Conservation (phyloP, 805 yeast species). For the Candida nitratophila region DNA sequence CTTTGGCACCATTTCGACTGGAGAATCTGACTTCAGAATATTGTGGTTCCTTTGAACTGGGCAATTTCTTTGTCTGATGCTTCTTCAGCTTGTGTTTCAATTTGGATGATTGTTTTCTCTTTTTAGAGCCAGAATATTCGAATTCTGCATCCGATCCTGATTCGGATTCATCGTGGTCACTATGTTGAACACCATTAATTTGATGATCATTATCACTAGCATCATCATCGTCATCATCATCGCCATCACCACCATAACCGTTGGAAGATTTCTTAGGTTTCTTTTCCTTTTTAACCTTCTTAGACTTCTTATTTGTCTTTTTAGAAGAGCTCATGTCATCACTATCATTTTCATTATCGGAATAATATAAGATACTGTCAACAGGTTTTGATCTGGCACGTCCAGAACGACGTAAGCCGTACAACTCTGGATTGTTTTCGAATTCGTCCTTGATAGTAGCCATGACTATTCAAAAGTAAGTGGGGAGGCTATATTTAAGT, state of each 20-base stretch:
- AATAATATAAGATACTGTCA: slow-evolving; percentile 25
- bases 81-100: slow-evolving; percentile 25
- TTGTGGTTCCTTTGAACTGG: slow-evolving; percentile 8
- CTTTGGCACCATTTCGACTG: slow-evolving; percentile 52
- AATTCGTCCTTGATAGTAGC: slow-evolving; percentile 31
- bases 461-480: not conserved
- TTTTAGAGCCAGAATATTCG: slow-evolving; percentile 14
- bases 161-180: slow-evolving; percentile 24
- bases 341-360: slow-evolving; percentile 22
- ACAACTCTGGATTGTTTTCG: slow-evolving; percentile 68
- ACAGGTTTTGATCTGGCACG: slow-evolving; percentile 42
- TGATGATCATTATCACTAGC: slow-evolving; percentile 11
- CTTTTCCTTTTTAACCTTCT: slow-evolving; percentile 9
- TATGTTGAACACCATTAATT: slow-evolving; percentile 14
- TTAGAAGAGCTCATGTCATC: slow-evolving; percentile 14
- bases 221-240: slow-evolving; percentile 22
- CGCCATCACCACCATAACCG: slow-evolving; percentile 18
- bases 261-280: slow-evolving; percentile 10
- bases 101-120: slow-evolving; percentile 12
- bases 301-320: slow-evolving; percentile 6
- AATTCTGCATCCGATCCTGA: slow-evolving; percentile 21
- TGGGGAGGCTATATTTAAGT: too few species aligned
- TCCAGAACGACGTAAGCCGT: slow-evolving; percentile 73
- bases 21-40: slow-evolving; percentile 66
- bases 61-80: slow-evolving; percentile 14